Conservation (phyloP, 2,329 filamentous ascomycete genomes). For the Alternaria brassicicola region DNA sequence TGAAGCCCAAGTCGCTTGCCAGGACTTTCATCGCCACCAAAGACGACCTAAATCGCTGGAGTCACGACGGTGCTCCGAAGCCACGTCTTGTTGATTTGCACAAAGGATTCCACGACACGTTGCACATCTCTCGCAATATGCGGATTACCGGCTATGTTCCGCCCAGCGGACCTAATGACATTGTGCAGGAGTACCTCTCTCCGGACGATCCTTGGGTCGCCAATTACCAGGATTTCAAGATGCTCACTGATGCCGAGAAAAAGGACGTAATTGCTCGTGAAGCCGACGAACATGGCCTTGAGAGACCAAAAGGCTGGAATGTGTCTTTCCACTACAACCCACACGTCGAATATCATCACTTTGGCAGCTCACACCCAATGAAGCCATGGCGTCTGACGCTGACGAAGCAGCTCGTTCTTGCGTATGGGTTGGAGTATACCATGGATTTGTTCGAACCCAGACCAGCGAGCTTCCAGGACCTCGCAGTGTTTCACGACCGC, state of each 20-base stretch:
- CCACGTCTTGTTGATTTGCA: background rate
- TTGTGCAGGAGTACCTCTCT: slow-evolving; percentile 46
- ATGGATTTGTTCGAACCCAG: slow-evolving; percentile 94
- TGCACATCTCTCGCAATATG: slow-evolving; percentile 17
- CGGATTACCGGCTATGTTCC: slow-evolving; percentile 22
- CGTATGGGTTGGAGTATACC: slow-evolving; percentile 93
- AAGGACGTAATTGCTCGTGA: slow-evolving; percentile 60
- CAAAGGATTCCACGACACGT: background rate
- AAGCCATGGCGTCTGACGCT: slow-evolving; percentile 97
- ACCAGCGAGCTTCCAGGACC: slow-evolving; percentile 83
- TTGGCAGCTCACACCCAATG: slow-evolving; percentile 97
- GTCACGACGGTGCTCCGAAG: slow-evolving; percentile 11
- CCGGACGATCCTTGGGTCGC: slow-evolving; percentile 33
- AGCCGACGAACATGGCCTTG: slow-evolving; percentile 70
- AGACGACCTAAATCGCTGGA: slow-evolving; percentile 23
- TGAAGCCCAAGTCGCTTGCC: slow-evolving; percentile 6
- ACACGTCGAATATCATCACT: slow-evolving; percentile 94
- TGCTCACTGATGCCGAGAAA: slow-evolving; percentile 45
- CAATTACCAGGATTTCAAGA: slow-evolving; percentile 42
- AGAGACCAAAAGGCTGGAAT: slow-evolving; percentile 80
- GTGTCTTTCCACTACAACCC: slow-evolving; percentile 97
- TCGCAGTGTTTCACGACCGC: slow-evolving; percentile 82
- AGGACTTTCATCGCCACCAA: slow-evolving; percentile 19
- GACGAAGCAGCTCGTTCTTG: slow-evolving; percentile 91
- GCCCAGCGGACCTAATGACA: slow-evolving; percentile 36